Evolutionary conservation across 179 eudicot species (phyloP).

Genomic region (Patellifolia procumbens): DNA sequence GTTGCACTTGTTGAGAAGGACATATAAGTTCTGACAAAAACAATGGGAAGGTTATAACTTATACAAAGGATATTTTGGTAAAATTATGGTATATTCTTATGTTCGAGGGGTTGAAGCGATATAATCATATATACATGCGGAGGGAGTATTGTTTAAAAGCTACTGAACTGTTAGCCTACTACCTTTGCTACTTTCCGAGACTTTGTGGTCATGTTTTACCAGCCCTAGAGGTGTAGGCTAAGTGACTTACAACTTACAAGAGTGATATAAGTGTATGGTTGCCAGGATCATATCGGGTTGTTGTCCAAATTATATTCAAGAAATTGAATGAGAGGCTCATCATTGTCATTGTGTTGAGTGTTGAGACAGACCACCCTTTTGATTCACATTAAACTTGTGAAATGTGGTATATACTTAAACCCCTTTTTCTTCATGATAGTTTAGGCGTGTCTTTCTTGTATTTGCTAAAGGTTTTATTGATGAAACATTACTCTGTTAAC

Average conservation of each 20-base stretch:
- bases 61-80: not conserved
- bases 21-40: not conserved
- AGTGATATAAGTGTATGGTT: not conserved
- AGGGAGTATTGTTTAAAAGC: not conserved
- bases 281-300: not conserved
- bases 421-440: not conserved
- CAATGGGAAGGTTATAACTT: not conserved
- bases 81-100: not conserved
- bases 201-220: not conserved
- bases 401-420: not conserved
- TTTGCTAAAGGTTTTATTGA: not conserved
- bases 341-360: not conserved
- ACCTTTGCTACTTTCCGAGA: not conserved
- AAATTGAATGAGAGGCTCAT: not conserved
- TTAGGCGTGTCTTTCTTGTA: not conserved
- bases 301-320: not conserved
- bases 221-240: not conserved
- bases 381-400: not conserved
- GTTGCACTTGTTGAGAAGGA: not conserved
- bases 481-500: not conserved
- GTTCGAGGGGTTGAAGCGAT: not conserved
- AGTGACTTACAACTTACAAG: not conserved
- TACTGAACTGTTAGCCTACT: not conserved
- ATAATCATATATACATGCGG: not conserved
- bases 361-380: not conserved